Evolutionary conservation across 192 early-diverging fungal genomes (phyloP), one percentile per base, ranked within the genome.

Genomic region (Entomortierella beljakovae): DNA sequence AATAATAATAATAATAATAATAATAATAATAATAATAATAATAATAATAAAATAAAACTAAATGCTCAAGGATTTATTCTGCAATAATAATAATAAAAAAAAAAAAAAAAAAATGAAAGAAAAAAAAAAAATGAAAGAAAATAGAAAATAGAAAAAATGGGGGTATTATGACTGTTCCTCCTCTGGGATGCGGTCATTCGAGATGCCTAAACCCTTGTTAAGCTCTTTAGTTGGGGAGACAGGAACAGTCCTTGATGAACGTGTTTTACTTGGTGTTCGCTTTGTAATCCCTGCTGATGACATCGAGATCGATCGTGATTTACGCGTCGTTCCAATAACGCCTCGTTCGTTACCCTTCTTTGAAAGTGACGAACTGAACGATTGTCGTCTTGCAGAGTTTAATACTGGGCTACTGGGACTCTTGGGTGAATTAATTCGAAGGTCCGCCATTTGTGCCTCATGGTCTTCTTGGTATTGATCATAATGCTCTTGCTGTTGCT

Each of bases 211-310:
- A 29, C 66, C 80, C 46, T 70, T 73, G n/a, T 35, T 18, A 51
- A 55, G 56, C 50, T 73, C 80, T 26, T 62, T 68, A 6, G 52
- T 64, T 0, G 70, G 64, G 10, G 60, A 53, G 2, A 66, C 64
- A 32, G 70, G 64, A 25, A 67, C 61, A 53, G 68, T 74, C 1
- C 73, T 59, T 13, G 79, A 68, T 3, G 66, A 34, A 23, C 69
- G 23, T 15, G 71, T 59, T 48, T 71, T 73, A 52, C 70, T 68
- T 16, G 60, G 70, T 2, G 59, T 43, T 5, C 66, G 64, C 46
- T 81, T 79, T 35, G 26, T 70, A 40, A 79, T 65, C 1, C 66
- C 74, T 1, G 67, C 75, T 1, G n/a, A n/a, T n/a, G 75, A 79
- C 75, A 72, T 74, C 22, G 80, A 74, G n/a, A 67, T 65, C 6